Percentiles rank a stretch among this genome's conserved stretches.
Evolutionary conservation across 2,329 filamentous ascomycete species (phyloP).

Genomic region (Penicillium sp.): DNA sequence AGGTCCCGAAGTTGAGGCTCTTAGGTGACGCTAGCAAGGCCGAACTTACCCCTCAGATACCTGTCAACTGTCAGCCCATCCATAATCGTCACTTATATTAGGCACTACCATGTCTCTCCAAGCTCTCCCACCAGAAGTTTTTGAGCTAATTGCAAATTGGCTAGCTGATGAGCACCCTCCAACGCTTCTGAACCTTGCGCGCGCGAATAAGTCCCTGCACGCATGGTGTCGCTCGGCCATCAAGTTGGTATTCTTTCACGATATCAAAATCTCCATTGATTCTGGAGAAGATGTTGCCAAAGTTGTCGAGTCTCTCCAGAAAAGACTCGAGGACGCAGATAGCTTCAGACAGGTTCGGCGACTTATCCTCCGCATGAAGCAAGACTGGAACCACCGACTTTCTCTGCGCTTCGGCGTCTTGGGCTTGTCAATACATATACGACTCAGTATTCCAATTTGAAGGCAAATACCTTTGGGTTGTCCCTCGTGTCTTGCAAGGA

Average conservation of each 20-base stretch:
- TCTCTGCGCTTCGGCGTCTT: background rate
- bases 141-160: background rate
- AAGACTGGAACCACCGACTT: background rate
- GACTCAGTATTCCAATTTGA: background rate
- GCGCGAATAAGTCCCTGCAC: background rate
- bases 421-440: background rate
- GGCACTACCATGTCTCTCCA: background rate
- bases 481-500: background rate
- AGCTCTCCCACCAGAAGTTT: background rate
- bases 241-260: slow-evolving; percentile 10
- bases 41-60: background rate
- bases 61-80: background rate
- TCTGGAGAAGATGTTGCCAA: background rate
- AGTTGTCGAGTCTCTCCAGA: slow-evolving; percentile 1
- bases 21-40: background rate
- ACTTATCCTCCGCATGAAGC: slow-evolving; percentile 3
- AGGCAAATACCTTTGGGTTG: background rate
- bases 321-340: background rate
- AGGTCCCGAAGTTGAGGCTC: background rate
- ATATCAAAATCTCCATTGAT: slow-evolving; percentile 4
- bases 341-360: slow-evolving; percentile 7
- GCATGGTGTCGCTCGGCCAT: slow-evolving; percentile 6
- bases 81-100: background rate
- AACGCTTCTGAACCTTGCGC: slow-evolving; percentile 2
- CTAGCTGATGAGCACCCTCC: slow-evolving; percentile 6